phyloP scores from a whole-genome alignment of 139 green algal species.

The Pleodorina starrii region DNA sequence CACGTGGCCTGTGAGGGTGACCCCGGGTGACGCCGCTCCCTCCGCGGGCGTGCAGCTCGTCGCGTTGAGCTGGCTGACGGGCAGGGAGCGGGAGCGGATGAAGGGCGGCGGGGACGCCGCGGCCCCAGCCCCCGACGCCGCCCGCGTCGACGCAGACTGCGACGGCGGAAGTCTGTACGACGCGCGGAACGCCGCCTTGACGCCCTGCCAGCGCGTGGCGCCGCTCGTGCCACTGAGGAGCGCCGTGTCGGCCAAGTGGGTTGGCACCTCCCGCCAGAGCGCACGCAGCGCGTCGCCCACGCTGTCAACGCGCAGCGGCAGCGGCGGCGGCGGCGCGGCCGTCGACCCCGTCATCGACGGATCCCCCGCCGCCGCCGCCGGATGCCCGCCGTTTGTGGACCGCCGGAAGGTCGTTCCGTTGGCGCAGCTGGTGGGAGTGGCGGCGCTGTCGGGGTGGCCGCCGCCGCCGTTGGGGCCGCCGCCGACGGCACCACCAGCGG shows the following conservation, averaged over 20 bases:
- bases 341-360: background rate
- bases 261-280: slow-evolving; percentile 29
- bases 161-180: background rate
- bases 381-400: background rate
- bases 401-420: background rate
- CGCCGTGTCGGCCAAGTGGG: background rate
- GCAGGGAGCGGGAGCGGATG: slow-evolving; percentile 5
- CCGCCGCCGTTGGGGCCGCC: no score
- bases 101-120: background rate
- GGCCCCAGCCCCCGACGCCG: background rate
- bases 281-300: slow-evolving; percentile 17
- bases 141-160: background rate
- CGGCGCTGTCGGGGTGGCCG: background rate
- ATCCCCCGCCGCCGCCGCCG: background rate
- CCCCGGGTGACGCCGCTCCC: no score
- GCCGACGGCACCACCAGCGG: no score
- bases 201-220: background rate
- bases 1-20: no score
- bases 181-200: background rate
- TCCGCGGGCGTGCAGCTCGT: background rate
- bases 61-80: background rate
- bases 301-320: background rate
- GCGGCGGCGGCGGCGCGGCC: background rate
- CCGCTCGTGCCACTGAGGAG: background rate
- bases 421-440: no score